Evolutionary conservation across 2,329 filamentous ascomycete genomes (phyloP).

Genomic region (Lachnellula arida): DNA sequence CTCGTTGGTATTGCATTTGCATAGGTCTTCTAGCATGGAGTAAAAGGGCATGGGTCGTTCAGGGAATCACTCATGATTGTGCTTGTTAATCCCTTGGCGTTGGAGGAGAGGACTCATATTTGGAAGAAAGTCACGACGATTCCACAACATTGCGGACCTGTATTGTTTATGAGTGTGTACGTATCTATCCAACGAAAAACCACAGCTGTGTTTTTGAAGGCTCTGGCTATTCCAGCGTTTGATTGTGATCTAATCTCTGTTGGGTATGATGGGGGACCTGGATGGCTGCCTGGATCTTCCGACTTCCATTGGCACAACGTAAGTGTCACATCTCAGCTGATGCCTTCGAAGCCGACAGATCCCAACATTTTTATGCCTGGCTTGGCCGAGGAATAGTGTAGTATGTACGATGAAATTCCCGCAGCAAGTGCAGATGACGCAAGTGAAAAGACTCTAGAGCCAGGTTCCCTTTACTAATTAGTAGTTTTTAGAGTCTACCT

Average conservation of each 20-base stretch:
- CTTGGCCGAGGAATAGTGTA: too few species aligned
- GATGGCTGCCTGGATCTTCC: too few species aligned
- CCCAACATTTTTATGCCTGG: too few species aligned
- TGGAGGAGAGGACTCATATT: not conserved
- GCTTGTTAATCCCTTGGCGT: not conserved
- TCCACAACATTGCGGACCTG: not conserved
- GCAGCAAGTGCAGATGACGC: too few species aligned
- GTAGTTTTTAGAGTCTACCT: too few species aligned
- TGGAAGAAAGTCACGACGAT: not conserved
- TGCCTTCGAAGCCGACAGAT: too few species aligned
- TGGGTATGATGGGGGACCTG: not conserved
- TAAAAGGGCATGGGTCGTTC: not conserved
- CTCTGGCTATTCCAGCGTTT: not conserved
- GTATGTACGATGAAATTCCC: too few species aligned
- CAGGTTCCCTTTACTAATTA: too few species aligned
- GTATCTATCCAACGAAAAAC: not conserved
- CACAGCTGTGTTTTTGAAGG: not conserved
- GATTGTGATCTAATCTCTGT: not conserved
- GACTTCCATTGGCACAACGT: too few species aligned
- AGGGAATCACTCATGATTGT: not conserved
- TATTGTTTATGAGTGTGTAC: not conserved
- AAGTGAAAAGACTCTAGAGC: too few species aligned
- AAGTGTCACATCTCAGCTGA: too few species aligned
- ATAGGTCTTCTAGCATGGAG: slow-evolving; percentile 3
- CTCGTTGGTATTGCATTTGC: slow-evolving; percentile 1